Evolutionary conservation across 2,329 filamentous ascomycete species (phyloP).

Genomic region (Akanthomyces lecanii): DNA sequence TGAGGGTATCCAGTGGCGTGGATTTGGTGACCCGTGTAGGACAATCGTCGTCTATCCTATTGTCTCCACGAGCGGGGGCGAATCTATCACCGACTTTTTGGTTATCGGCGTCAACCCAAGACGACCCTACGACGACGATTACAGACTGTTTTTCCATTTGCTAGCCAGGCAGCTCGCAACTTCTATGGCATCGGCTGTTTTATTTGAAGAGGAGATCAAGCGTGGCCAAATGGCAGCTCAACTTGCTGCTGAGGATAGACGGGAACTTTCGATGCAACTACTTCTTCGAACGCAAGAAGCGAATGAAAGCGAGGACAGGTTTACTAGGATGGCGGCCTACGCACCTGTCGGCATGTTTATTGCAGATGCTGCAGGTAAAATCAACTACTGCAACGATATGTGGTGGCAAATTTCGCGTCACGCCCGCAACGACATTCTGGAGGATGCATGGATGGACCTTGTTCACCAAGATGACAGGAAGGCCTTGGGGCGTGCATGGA

Average conservation of each 20-base stretch:
- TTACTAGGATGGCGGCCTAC: constrained; percentile 80
- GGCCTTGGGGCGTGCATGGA: constrained; percentile 58
- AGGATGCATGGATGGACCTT: constrained; percentile 67
- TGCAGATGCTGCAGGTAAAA: constrained; percentile 63
- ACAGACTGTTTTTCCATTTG: constrained; percentile 71
- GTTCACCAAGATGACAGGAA: constrained; percentile 63
- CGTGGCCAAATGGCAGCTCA: constrained; percentile 69
- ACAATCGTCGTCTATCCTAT: constrained; percentile 75
- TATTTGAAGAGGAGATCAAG: constrained; percentile 80
- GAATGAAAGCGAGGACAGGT: constrained; percentile 68
- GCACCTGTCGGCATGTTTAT: constrained; percentile 84
- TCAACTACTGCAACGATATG: constrained; percentile 78
- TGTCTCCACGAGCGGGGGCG: constrained; percentile 66
- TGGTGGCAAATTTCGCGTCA: constrained; percentile 70
- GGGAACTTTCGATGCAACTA: constrained; percentile 72
- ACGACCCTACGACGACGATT: constrained; percentile 75
- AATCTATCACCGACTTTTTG: constrained; percentile 71
- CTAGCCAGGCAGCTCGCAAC: constrained; percentile 73
- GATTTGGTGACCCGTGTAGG: constrained; percentile 65
- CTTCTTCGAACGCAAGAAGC: constrained; percentile 60
- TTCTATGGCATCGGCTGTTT: constrained; percentile 73
- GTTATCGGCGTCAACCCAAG: constrained; percentile 75
- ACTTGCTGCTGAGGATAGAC: constrained; percentile 70
- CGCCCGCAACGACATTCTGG: constrained; percentile 52
- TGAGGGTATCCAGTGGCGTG: constrained; percentile 63